Base-by-base conservation (phyloP, 495 filamentous ascomycete genomes). In the Podospora bellae-mahoneyi region DNA sequence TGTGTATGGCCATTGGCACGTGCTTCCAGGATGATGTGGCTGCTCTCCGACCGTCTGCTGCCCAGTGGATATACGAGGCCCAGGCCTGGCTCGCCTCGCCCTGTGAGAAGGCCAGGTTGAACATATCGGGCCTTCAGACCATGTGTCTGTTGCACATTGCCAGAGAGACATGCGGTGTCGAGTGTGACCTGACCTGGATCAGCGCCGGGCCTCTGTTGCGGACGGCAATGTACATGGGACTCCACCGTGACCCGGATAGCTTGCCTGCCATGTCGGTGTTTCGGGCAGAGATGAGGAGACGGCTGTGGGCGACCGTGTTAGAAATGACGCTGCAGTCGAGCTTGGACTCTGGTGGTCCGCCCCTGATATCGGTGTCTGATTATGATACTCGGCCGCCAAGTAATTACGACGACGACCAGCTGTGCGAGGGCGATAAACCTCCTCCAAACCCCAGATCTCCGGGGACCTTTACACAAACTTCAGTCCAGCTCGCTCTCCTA, bases 231-330 rank as follows among this genome's bases (percentile, higher is more conserved):
- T 79, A 80, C 59, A 87, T 90, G 78, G 89, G 88, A 1, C 77
- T 90, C 13, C 87, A 91, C 68, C 78, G 83, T 4, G 87, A 90
- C 57, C 87, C 88, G 0, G 74, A 78, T 34, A 68, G 69, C 30
- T 71, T 85, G 1, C 76, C 80, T 4, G 75, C 73, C 27, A 79
- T 80, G 69, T 74, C 82, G 1, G 66, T 68, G 0, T 84, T 89
- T 32, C 79, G 81, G 16, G 82, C 85, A 60, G 90, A 92, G 75
- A 85, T 90, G 81, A 83, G 89, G n/a, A 78, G 89, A 58, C 81
- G 90, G 23, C 78, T 92, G 15, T 91, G 89, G 89, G 84, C 83
- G n/a, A 88, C 87, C 1, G 85, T 90, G 18, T 66, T 90, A 39
- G 88, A 90, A 74, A 77, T 90, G 6, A 79, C 83, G 27, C 71